phyloP scores from a whole-genome alignment of 768 basidiomycete genomes.

The Kwoniella shandongensis region DNA sequence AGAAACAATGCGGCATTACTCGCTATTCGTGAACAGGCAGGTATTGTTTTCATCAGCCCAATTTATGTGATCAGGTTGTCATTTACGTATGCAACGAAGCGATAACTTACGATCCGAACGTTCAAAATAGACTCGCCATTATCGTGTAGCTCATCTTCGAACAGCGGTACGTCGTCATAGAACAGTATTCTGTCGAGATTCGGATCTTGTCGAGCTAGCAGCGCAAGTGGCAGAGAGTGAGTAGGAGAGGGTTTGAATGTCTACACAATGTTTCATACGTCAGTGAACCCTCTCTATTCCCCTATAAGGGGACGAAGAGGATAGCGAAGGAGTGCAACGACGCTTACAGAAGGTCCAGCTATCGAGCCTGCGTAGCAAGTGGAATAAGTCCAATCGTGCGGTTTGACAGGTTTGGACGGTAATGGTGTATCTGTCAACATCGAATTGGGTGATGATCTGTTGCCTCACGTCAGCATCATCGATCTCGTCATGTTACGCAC shows the following conservation, averaged over 20 bases:
- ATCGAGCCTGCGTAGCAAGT: conserved; percentile 70
- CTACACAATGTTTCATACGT: conserved; percentile 53
- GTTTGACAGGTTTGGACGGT: conserved; percentile 63
- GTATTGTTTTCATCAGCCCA: too few species aligned
- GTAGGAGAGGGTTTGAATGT: conserved; percentile 39
- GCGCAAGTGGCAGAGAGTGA: conserved; percentile 70
- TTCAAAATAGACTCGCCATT: conserved; percentile 85
- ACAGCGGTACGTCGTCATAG: conserved; percentile 90
- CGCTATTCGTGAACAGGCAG: conserved; percentile 60
- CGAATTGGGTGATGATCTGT: conserved; percentile 11
- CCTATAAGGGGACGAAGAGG: conserved; percentile 27
- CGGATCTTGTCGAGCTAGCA: conserved; percentile 85
- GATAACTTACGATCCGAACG: conserved; percentile 74
- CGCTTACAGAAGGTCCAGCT: conserved; percentile 35
- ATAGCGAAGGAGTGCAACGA: conserved; percentile 17
- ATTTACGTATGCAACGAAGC: neutral
- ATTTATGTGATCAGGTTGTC: too few species aligned
- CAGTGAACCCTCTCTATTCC: too few species aligned
- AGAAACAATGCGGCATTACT: conserved; percentile 94
- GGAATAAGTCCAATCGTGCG: conserved; percentile 98
- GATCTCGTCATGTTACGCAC: neutral
- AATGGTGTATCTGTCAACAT: conserved; percentile 43
- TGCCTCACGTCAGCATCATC: conserved; percentile 2
- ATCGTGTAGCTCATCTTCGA: conserved; percentile 95
- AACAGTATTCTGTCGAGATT: conserved; percentile 68